Conservation (phyloP, 2,329 filamentous ascomycete species). For the Exophiala viscosa region DNA sequence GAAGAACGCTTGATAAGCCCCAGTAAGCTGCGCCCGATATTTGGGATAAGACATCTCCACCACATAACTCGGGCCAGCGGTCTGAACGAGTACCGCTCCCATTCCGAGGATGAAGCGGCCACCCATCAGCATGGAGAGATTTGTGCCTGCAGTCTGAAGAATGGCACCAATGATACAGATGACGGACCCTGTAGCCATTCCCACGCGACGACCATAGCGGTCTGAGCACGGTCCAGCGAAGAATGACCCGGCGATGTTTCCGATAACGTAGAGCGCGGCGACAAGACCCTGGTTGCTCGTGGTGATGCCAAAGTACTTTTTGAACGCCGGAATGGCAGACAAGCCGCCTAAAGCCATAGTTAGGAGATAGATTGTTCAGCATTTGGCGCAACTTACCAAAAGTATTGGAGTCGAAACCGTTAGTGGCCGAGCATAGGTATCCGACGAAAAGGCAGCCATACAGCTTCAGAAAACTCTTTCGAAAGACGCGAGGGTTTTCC, state of each 20-base stretch:
- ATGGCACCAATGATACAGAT: conserved; percentile 37
- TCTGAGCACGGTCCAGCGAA: conserved; percentile 38
- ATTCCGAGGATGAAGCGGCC: conserved; percentile 48
- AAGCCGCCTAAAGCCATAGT: not conserved
- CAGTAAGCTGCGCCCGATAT: conserved; percentile 40
- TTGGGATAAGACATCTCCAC: conserved; percentile 42
- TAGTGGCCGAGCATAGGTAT: not conserved
- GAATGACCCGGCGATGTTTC: conserved; percentile 13
- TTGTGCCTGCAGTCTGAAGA: conserved; percentile 33
- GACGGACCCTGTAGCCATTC: conserved; percentile 32
- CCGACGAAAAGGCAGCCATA: not conserved
- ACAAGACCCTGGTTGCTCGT: conserved; percentile 1
- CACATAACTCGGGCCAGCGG: conserved; percentile 42
- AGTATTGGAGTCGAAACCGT: conserved; percentile 1
- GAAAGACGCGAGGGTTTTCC: not conserved
- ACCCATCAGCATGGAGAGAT: conserved; percentile 40
- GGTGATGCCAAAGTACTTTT: not conserved
- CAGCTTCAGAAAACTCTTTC: conserved; percentile 1
- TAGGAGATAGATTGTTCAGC: not conserved
- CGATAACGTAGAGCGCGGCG: conserved; percentile 1
- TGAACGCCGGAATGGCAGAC: conserved; percentile 1
- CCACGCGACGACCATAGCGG: conserved; percentile 32
- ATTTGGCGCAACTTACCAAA: not conserved
- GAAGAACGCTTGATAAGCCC: conserved; percentile 34
- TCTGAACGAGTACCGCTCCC: conserved; percentile 39